A percentile compares a stretch with the other conserved stretches of the same genome.
Evolutionary conservation across 495 filamentous ascomycete genomes (phyloP).

Genomic region (Annulohypoxylon stygium): DNA sequence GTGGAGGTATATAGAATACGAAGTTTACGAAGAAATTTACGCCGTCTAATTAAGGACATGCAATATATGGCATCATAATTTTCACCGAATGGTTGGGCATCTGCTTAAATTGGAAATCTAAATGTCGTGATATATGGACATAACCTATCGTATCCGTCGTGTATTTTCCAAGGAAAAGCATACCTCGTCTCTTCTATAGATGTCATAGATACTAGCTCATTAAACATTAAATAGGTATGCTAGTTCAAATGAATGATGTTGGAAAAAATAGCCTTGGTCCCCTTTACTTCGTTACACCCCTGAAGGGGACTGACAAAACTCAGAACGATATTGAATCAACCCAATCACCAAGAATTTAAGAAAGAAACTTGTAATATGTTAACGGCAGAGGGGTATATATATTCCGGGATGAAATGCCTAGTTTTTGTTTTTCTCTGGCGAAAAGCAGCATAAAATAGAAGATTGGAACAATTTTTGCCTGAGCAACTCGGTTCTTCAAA

Average conservation of each 20-base stretch:
- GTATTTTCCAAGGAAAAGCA: neutral
- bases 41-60: neutral
- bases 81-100: neutral
- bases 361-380: constrained; percentile 1
- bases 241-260: neutral
- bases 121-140: neutral
- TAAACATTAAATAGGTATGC: neutral
- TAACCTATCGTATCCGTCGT: neutral
- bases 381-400: constrained; percentile 39
- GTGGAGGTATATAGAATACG: neutral
- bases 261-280: neutral
- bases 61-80: neutral
- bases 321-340: neutral
- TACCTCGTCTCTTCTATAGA: neutral
- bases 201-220: neutral
- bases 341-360: neutral
- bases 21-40: neutral
- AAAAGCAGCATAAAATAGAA: constrained; percentile 30
- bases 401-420: constrained; percentile 29
- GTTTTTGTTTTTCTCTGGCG: constrained; percentile 17
- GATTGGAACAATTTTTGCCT: constrained; percentile 35
- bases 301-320: neutral
- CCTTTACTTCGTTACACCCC: neutral
- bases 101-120: neutral
- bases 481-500: constrained; percentile 44